Evolutionary conservation across 805 yeast genomes (phyloP), one percentile per base, ranked within the genome.

Genomic region (Teunomyces aglyptinius): DNA sequence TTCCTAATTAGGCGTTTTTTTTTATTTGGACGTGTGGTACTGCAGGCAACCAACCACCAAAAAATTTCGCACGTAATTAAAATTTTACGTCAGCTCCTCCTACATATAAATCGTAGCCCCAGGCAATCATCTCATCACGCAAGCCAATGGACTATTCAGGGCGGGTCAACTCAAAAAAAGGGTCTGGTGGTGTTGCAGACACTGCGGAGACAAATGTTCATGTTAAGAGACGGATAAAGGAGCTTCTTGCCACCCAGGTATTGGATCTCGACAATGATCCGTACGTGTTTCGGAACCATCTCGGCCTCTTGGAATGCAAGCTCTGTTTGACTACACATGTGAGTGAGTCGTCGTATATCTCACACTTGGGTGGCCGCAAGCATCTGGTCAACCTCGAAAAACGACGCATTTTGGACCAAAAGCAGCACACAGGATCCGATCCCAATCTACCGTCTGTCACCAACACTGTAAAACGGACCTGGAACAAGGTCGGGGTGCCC

Each of bases 141-240:
- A 1, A 22, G 10, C 49, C 33, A 5, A 90, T 90, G 97, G 96
- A 90, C 63, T 88, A 88, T 60, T 91, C 89, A 51, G 87, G 86
- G 55, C 69, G 96, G 57, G 95, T 87, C 2, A 96, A 96, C 38
- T 85, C 96, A 5, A 90, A 90, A 66, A 83, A 88, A 61, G 97
- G 97, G 7, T 81, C 85, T 24, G 97, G 97, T 54, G 97, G 96
- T 5, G 73, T 90, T 15, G 97, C 96, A 0, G 86, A 87, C 4
- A 69, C 73, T 38, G 78, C 82, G 16, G 90, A 86, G 52, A 73
- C 83, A 5, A 86, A 87, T 56, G 78, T 82, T 4, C 85, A 85
- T 38, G 73, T 91, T 40, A 72, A 83, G 47, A 82, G 82, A 47
- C 76, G 96, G 32, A 77, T 89, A 6, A 77, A 82, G 35, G 81